Base-by-base conservation (phyloP, 2,329 filamentous ascomycete species). In the Fusarium udum region DNA sequence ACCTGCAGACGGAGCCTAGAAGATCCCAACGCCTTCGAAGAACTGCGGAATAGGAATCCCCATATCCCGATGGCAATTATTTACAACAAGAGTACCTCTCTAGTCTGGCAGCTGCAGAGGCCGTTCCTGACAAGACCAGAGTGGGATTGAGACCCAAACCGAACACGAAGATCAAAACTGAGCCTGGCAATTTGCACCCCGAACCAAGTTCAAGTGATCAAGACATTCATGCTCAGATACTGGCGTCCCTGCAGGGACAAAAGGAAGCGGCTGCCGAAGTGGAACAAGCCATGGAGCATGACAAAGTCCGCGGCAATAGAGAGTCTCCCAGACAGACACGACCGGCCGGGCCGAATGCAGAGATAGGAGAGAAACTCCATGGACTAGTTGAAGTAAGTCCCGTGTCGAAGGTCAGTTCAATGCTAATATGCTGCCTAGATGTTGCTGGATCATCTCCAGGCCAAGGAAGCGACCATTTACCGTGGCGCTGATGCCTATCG, bases 371-470 rank as follows among this genome's bases (percentile, higher is more conserved):
- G 28, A 69, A 68, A 43, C 49, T 80, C 15, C 73, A 80, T 39
- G 64, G 42, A 15, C 46, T 78, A 22, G 71, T 80, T 22, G 71
- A 78, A 46, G 79, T 81, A 68, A 69, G 77, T 37, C n/a, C 22
- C 15, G 31, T 60, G n/a, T 13, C 5, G 22, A 12, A 32, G 6
- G 12, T 3, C 45, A 22, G 32, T 31, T 9, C 31, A 22, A 40
- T 61, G 56, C 71, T 77, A 45, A 77, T 42, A 69, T 52, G 40
- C 42, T 73, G 46, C 46, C 56, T 52, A 78, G 79, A 72, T 58
- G 60, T 67, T 81, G 59, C 57, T 77, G 53, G 51, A 45, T 37
- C 75, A 76, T 58, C 68, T 81, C 4, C 62, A 63, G 24, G 43
- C 63, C 26, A 80, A 73, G 28, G 78, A 79, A 66, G 66, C 56